Evolutionary conservation across 2,329 filamentous ascomycete genomes (phyloP), one percentile per base, ranked within the genome.

Genomic region (Venturia oleaginea): DNA sequence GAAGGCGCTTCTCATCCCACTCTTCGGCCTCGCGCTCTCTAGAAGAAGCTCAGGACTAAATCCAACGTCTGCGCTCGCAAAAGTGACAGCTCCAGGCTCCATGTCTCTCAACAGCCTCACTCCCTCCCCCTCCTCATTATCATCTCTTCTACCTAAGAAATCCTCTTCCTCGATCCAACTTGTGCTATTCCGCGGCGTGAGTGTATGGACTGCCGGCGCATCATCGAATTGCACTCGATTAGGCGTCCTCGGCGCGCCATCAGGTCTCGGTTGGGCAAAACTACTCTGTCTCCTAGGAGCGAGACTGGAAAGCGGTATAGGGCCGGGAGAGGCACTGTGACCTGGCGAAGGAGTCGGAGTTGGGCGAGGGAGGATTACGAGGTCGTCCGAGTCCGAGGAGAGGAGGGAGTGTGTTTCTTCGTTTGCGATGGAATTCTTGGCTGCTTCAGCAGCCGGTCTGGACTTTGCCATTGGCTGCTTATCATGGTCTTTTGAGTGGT

Each of bases 1-100:
- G 70, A 99, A 97, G 3, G 94, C 93, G 73, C 89, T 91, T 67
- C 84, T 82, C 77, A 97, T 83, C 5, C 89, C 89, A 65, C 91
- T 96, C 77, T 93, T 93, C 59, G 93, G 92, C 65, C 92, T 83
- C 24, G 84, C 81, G 67, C 76, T 80, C 69, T 86, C 84, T 65
- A 87, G 73, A 66, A 84, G 76, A 62, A 86, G 83, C 69, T 85
- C 83, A 0, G 83, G 79, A 64, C 81, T 78, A 69, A 84, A 81
- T 65, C 83, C 77, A 2, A 77, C 70, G 64, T 84, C 81, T 32
- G 79, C 79, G 69, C 76, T 66, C 87, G 81, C 90, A 59, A 96
- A 77, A 13, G 90, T 86, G 59, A 89, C 83, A 67, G 88, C 89
- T 0, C 92, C 92, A 0, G 90, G 90, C 75, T 94, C 89, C 67